These are phyloP conservation scores for Ananas comosus DNA, from an alignment of 176 grass and related monocot species.

Conservation along the genomic window DNA sequence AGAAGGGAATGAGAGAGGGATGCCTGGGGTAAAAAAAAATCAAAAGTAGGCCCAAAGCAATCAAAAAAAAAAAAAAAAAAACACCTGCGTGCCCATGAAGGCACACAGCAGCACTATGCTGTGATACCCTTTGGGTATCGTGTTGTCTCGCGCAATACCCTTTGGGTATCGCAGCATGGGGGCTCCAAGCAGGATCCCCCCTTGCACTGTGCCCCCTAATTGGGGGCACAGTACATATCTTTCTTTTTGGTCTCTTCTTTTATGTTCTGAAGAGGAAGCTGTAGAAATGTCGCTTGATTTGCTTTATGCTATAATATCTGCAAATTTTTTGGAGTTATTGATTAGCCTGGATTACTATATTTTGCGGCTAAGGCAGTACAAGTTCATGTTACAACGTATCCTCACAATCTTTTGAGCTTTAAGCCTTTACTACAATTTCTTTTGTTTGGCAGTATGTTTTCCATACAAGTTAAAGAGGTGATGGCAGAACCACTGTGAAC, in stretches of 20 bases:
- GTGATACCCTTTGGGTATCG: too few species aligned
- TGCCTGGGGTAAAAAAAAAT: too few species aligned
- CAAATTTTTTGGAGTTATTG: slow-evolving; percentile 45
- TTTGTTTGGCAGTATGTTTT: neutral
- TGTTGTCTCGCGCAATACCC: too few species aligned
- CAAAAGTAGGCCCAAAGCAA: too few species aligned
- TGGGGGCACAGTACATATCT: too few species aligned
- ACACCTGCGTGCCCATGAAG: too few species aligned
- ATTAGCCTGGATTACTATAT: neutral
- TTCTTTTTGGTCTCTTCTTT: neutral
- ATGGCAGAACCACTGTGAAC: neutral
- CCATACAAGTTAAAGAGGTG: neutral
- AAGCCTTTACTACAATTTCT: neutral
- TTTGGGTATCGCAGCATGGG: too few species aligned
- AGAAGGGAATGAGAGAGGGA: too few species aligned
- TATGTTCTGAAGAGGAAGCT: slow-evolving; percentile 51
- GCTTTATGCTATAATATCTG: slow-evolving; percentile 90
- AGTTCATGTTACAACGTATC: neutral
- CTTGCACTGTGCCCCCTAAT: too few species aligned
- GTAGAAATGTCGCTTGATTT: slow-evolving; percentile 52
- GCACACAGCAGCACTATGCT: too few species aligned
- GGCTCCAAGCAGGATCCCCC: too few species aligned
- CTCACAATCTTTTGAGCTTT: neutral
- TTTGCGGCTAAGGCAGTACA: neutral
- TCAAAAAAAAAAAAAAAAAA: too few species aligned